Conservation (phyloP, 1,284 basidiomycete genomes). For the Xerocomus nothofagi region DNA sequence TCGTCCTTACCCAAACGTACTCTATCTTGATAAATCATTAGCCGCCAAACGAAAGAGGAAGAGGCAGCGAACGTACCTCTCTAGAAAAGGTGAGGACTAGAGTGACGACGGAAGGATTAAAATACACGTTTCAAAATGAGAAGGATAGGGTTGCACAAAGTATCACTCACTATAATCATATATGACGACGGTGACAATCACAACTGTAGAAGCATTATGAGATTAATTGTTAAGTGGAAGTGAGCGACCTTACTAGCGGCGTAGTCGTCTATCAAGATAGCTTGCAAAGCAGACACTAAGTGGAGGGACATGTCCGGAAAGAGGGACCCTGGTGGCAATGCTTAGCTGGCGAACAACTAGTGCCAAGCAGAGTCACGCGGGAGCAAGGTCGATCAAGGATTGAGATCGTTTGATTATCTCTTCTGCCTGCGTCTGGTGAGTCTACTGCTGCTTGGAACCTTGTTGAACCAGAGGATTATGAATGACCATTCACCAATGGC, state of each 20-base stretch:
- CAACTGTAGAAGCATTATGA: background rate
- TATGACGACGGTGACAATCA: background rate
- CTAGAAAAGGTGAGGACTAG: slow-evolving; percentile 15
- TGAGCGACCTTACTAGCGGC: background rate
- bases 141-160: background rate
- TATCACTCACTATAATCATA: slow-evolving; percentile 18
- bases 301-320: slow-evolving; percentile 3
- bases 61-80: slow-evolving; percentile 8
- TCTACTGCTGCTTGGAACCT: background rate
- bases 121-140: background rate
- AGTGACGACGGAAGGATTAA: no score
- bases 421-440: background rate
- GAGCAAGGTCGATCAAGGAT: background rate
- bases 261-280: background rate
- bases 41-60: background rate
- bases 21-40: slow-evolving; percentile 9
- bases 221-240: background rate
- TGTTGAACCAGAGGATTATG: background rate
- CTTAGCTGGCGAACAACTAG: background rate
- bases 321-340: background rate
- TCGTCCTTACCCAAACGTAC: slow-evolving; percentile 13
- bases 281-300: background rate
- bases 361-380: no score
- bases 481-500: background rate
- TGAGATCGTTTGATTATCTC: background rate